Base-by-base conservation (phyloP, 1,139 yeast species). In the Zhuliangozyma blackwelliae region DNA sequence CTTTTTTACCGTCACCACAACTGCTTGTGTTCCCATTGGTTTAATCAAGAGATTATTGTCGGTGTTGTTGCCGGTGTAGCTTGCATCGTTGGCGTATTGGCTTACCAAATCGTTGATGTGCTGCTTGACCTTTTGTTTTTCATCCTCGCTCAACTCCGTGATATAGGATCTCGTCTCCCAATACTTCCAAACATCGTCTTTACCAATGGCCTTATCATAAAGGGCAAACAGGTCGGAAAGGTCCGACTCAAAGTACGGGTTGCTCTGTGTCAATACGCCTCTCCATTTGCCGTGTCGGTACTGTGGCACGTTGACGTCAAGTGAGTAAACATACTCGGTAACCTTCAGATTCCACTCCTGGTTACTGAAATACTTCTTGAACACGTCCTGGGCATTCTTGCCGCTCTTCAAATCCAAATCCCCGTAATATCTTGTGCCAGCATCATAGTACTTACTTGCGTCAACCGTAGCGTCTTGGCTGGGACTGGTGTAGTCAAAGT, bases 161-260 rank as follows among this genome's bases (percentile, higher is more conserved):
- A 80, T 72, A 48, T 74, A 80, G 30, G 81, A 72, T 44, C 84
- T 63, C 1, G 82, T 73, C 40, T 65, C 64, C 84, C 84, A 77
- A 44, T 74, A 72, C 25, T 65, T 64, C 65, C 65, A 77, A 3
- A 76, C 66, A 16, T 51, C 52, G 5, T 63, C 66, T 9, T 46
- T 49, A 27, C 50, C 50, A 40, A 70, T 50, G 33, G 57, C 50
- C 42, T 54, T 36, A 35, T 62, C 52, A 46, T 61, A 53, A 51
- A 72, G 51, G 34, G 52, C 51, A 50, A 62, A 51, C 49, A 61
- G 38, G 40, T 62, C 69, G 27, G 47, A 44, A 51, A 64, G 36
- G 45, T 63, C 50, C 2, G 61, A 54, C 3, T 40, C 35, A 40
- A 65, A 65, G 33, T 44, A 52, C 3, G 45, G 36, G 25, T 53